Conservation (phyloP, 2,329 filamentous ascomycete genomes). For the Ilyonectria mors-panacis region DNA sequence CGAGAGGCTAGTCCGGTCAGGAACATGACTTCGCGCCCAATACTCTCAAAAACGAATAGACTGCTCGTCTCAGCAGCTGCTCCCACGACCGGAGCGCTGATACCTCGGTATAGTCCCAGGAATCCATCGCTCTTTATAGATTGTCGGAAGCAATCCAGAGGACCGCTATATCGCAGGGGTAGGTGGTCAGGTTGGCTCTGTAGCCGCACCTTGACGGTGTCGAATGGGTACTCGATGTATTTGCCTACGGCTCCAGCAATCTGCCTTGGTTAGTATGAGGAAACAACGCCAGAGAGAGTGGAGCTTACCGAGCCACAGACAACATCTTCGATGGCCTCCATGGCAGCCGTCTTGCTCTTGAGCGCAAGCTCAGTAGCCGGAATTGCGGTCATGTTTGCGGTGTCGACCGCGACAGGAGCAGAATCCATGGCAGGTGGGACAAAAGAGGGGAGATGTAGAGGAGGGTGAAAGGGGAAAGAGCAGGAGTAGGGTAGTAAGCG, state of each 20-base stretch:
- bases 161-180: slow-evolving; percentile 86
- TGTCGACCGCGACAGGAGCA: slow-evolving; percentile 49
- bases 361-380: slow-evolving; percentile 46
- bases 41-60: slow-evolving; percentile 91
- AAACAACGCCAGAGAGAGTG: neutral
- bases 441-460: neutral
- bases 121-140: slow-evolving; percentile 86
- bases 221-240: slow-evolving; percentile 98
- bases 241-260: slow-evolving; percentile 90
- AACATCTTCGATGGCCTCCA: slow-evolving; percentile 87
- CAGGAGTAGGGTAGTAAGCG: neutral
- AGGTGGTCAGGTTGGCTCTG: slow-evolving; percentile 93
- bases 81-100: slow-evolving; percentile 90
- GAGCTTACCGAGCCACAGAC: slow-evolving; percentile 84
- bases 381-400: slow-evolving; percentile 28
- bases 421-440: slow-evolving; percentile 48
- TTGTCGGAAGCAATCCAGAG: slow-evolving; percentile 93
- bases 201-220: slow-evolving; percentile 96
- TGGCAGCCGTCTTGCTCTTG: slow-evolving; percentile 58
- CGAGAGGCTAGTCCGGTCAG: slow-evolving; percentile 63
- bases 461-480: neutral
- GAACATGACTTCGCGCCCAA: slow-evolving; percentile 78
- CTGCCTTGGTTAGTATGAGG: slow-evolving; percentile 57
- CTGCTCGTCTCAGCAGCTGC: slow-evolving; percentile 94
- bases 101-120: slow-evolving; percentile 88